These are phyloP conservation scores for Populus hybrid DNA, from an alignment of 441 rosid species.

Conservation along the genomic window DNA sequence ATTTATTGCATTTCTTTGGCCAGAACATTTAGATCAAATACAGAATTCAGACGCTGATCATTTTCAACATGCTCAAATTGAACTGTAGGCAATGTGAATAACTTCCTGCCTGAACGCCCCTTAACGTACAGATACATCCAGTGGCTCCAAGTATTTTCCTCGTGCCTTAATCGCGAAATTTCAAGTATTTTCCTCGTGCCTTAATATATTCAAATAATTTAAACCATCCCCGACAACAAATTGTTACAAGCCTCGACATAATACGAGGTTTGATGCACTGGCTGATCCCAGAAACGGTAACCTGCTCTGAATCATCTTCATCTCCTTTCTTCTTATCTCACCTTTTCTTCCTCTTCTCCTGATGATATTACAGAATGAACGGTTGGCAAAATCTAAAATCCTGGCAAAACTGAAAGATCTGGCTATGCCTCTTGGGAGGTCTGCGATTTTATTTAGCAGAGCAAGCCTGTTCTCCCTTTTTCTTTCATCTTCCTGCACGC, in stretches of 20 bases:
- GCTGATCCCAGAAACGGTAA: background rate
- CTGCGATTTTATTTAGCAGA: slow-evolving; percentile 67
- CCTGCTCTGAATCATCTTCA: background rate
- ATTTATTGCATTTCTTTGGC: too few species aligned
- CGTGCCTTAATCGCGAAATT: too few species aligned
- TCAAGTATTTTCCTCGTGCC: too few species aligned
- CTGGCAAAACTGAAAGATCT: slow-evolving; percentile 84
- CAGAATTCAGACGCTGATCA: too few species aligned
- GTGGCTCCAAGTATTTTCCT: too few species aligned
- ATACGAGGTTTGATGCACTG: background rate
- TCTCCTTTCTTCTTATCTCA: background rate
- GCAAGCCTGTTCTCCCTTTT: slow-evolving; percentile 79
- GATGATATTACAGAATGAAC: too few species aligned
- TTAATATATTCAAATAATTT: background rate
- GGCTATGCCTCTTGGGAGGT: slow-evolving; percentile 71
- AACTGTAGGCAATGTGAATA: too few species aligned
- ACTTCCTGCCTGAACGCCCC: too few species aligned
- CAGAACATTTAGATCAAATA: too few species aligned
- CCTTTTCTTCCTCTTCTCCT: background rate
- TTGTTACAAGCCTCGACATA: background rate
- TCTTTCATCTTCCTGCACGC: slow-evolving; percentile 71
- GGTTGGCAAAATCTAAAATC: slow-evolving; percentile 45
- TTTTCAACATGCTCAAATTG: too few species aligned
- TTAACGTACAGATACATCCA: too few species aligned
- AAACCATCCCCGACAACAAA: background rate